Base-by-base conservation (phyloP, 23 red algal genomes). In the Agarophyton chilense region DNA sequence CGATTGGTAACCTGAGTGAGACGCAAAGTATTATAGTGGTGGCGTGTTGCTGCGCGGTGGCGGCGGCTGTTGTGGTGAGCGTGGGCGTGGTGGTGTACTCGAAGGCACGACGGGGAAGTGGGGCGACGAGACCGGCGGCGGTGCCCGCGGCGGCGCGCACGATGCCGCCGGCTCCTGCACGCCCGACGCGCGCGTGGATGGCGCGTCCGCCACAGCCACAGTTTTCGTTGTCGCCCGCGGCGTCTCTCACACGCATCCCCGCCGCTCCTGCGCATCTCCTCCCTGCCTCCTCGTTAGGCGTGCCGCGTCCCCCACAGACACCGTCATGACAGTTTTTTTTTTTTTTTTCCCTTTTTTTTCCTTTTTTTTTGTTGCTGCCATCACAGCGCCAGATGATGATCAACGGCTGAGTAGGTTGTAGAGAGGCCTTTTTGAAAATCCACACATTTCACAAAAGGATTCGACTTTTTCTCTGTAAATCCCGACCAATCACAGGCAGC, bases 21-120 rank as follows among this genome's bases (percentile, higher is more conserved):
- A 70, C 64, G 34, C 64, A 70, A 17, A 70, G 64, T 33, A 70
- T 70, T 22, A 70, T 70, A 4, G 64, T 70, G 32, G 64, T 70
- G 64, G 64, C 64, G 13, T 36, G 64, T 10, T 36, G 11, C 11
- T 36, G 64, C 64, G 64, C 38, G 32, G 10, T 42, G 9, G 64
- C 34, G 34, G 34, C 18, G 10, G 64, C 64, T 19, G 4, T 70
- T 4, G 64, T 70, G 64, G 40, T 70, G 36, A 42, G 34, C 6
- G 19, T 70, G 12, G 64, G 32, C 5, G 38, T 36, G 16, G 6
- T 70, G 13, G 64, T 22, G 7, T 70, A 42, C 34, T 70, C 34
- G 21, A 42, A 33, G 28, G 14, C n/a, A 2, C 36, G 64, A 42
- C 34, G 28, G 1, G 40, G 64, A 70, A 22, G 34, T 41, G 32